Conservation (phyloP, 2,329 filamentous ascomycete species). For the Alternaria sp. region DNA sequence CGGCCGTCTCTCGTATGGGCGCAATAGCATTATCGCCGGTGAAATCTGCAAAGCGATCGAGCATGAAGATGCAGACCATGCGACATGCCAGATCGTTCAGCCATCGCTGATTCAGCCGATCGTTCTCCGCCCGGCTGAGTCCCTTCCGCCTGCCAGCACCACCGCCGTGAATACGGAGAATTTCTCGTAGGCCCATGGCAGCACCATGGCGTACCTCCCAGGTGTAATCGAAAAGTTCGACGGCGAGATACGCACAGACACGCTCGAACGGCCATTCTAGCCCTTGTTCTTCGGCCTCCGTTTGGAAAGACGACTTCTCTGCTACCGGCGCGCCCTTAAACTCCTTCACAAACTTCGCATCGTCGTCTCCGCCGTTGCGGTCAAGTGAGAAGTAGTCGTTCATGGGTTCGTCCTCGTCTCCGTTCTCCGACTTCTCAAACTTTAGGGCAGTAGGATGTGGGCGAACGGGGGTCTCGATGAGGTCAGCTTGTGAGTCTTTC, state of each 20-base stretch:
- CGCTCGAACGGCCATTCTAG: constrained; percentile 93
- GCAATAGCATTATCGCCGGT: constrained; percentile 97
- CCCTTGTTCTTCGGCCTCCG: constrained; percentile 77
- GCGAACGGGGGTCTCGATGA: constrained; percentile 58
- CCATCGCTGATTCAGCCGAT: constrained; percentile 80
- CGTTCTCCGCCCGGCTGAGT: constrained; percentile 75
- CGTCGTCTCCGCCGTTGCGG: constrained; percentile 80
- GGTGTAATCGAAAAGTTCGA: constrained; percentile 89
- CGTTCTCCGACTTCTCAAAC: constrained; percentile 66
- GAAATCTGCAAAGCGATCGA: constrained; percentile 97
- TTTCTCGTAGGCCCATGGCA: constrained; percentile 90
- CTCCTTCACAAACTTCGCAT: constrained; percentile 89
- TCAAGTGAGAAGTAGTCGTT: constrained; percentile 92
- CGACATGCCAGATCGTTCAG: constrained; percentile 94
- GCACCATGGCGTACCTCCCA: constrained; percentile 98
- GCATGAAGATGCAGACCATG: constrained; percentile 93
- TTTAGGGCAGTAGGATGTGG: constrained; percentile 60
- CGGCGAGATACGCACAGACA: constrained; percentile 89
- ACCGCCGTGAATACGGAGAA: constrained; percentile 86
- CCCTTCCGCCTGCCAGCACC: constrained; percentile 81
- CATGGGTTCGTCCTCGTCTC: constrained; percentile 54
- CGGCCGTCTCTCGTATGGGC: constrained; percentile 92
- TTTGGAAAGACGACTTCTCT: constrained; percentile 85
- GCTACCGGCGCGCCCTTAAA: constrained; percentile 85
- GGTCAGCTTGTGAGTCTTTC: constrained; percentile 65